Evolutionary conservation across 2,329 filamentous ascomycete species (phyloP).

Genomic region (Stemphylium vesicarium): DNA sequence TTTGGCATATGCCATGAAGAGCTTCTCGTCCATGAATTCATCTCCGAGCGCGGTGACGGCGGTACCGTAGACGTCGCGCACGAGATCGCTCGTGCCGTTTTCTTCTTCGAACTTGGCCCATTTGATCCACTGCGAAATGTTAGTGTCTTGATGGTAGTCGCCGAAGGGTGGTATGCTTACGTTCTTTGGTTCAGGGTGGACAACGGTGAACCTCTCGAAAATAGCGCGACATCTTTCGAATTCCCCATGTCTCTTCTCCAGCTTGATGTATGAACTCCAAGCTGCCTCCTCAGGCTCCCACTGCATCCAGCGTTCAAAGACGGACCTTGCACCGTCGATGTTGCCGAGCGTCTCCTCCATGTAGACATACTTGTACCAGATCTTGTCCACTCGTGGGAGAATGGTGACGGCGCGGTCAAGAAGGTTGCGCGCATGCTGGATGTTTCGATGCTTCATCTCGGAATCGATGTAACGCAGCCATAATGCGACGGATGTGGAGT

Average conservation of each 20-base stretch:
- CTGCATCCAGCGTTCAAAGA: slow-evolving; percentile 97
- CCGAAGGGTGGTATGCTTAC: neutral
- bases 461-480: slow-evolving; percentile 96
- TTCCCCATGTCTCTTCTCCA: slow-evolving; percentile 94
- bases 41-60: slow-evolving; percentile 91
- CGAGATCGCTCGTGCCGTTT: slow-evolving; percentile 86
- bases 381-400: slow-evolving; percentile 87
- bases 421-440: slow-evolving; percentile 94
- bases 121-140: slow-evolving; percentile 69
- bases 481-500: slow-evolving; percentile 81
- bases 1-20: slow-evolving; percentile 94
- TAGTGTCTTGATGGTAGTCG: neutral
- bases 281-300: slow-evolving; percentile 97
- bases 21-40: slow-evolving; percentile 92
- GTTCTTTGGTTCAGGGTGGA: slow-evolving; percentile 92
- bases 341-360: slow-evolving; percentile 99
- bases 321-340: slow-evolving; percentile 86
- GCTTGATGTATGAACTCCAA: slow-evolving; percentile 94
- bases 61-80: slow-evolving; percentile 87
- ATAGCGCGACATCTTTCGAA: slow-evolving; percentile 89
- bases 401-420: slow-evolving; percentile 94
- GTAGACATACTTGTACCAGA: slow-evolving; percentile 99
- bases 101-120: slow-evolving; percentile 98
- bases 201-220: slow-evolving; percentile 86
- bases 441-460: slow-evolving; percentile 79